Base-by-base conservation (phyloP, 108 stramenopile species). In the Discostella stelligeroides region DNA sequence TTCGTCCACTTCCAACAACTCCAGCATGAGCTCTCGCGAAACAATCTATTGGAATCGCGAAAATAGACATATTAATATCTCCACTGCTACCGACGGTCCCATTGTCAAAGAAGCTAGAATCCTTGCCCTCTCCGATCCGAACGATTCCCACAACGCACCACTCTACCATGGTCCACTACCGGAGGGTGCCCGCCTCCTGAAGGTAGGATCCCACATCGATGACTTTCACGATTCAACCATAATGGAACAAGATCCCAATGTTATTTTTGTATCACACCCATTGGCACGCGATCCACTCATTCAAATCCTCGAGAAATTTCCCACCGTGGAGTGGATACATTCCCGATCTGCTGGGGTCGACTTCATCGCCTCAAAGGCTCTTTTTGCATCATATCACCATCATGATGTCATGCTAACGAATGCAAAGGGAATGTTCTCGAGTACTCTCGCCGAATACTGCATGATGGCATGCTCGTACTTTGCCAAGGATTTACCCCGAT, bases 401-500 rank as follows among this genome's bases (percentile, higher is more conserved):
- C n/a, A n/a, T n/a, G n/a, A n/a, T 9, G 68, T 91, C 1, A 42
- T 49, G 18, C 59, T 98, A 37, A 98, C 95, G 28, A 98, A 98
- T 50, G 96, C 97, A 39, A 90, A 89, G 64, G 97, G 97, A 13
- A 54, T 80, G 58, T 98, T 92, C 68, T 88, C 82, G 54, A 82
- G 84, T 15, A 90, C 95, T 0, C 75, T 98, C 45, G 96, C 95
- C 0, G 97, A 98, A 72, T 96, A 98, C 68, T 76, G 77, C 38
- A 73, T 97, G 82, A 82, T 92, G 81, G 93, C 95, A 11, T 88
- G 89, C 66, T 70, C 81, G 10, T 97, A 95, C 61, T 98, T 96
- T 81, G 94, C 95, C 46, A 98, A 97, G 77, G 92, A 96, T 65
- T 67, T 97, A 6, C 96, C 92, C 4, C 85, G 92, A 1, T 70